Evolutionary conservation across 2,329 filamentous ascomycete genomes (phyloP).

Genomic region (Epichloe gansuensis): DNA sequence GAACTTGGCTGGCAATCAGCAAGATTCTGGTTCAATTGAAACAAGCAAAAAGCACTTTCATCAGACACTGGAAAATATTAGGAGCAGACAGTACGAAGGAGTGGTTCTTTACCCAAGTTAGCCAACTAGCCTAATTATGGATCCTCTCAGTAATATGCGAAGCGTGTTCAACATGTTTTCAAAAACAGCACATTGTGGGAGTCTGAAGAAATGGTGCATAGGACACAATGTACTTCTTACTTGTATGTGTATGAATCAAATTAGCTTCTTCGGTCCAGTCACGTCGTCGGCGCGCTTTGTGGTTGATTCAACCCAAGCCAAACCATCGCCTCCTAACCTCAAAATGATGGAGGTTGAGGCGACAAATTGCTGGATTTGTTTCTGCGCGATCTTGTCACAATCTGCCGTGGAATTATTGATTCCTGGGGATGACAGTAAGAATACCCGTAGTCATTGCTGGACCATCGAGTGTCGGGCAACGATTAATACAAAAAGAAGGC

Average conservation of each 20-base stretch:
- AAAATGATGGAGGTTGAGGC: no score
- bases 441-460: no score
- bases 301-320: not conserved
- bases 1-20: slow-evolving; percentile 76
- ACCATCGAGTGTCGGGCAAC: no score
- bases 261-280: not conserved
- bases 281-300: no score
- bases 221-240: slow-evolving; percentile 5
- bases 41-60: slow-evolving; percentile 89
- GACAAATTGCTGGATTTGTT: no score
- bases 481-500: no score
- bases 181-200: not conserved
- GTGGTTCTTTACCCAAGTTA: slow-evolving; percentile 57
- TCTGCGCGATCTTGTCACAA: no score
- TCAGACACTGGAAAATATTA: slow-evolving; percentile 88
- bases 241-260: slow-evolving; percentile 2
- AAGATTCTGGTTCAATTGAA: slow-evolving; percentile 72
- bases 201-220: slow-evolving; percentile 4
- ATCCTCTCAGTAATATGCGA: not conserved
- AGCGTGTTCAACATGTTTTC: not conserved
- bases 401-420: no score
- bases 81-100: slow-evolving; percentile 82
- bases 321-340: not conserved
- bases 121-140: not conserved
- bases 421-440: no score